Evolutionary conservation across 257 asterid species (phyloP).

Genomic region (Phtheirospermum japonicum): DNA sequence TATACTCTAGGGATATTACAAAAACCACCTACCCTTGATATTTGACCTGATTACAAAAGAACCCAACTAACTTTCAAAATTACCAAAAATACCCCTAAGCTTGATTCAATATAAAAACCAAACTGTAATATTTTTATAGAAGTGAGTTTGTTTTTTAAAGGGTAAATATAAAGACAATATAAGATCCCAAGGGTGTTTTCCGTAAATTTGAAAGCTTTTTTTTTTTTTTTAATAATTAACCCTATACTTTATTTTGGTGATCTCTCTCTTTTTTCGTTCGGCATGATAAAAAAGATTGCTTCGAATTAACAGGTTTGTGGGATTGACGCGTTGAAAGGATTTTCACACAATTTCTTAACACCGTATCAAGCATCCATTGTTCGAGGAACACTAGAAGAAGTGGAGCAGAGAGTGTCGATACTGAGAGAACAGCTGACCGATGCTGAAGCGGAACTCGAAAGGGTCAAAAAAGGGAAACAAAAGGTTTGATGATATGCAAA

Average conservation of each 20-base stretch:
- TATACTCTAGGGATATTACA: too few species aligned
- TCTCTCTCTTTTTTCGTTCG: too few species aligned
- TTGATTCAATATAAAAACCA: too few species aligned
- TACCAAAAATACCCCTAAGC: too few species aligned
- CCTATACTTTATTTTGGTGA: too few species aligned
- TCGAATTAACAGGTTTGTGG: constrained; percentile 63
- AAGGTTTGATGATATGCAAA: constrained; percentile 47
- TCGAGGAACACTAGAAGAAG: constrained; percentile 65
- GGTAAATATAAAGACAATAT: too few species aligned
- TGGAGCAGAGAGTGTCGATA: constrained; percentile 55
- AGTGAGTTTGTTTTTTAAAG: too few species aligned
- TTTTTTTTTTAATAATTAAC: too few species aligned
- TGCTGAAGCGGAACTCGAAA: constrained; percentile 73
- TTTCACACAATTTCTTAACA: constrained; percentile 50
- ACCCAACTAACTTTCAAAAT: too few species aligned
- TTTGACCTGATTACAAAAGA: not conserved
- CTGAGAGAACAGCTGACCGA: constrained; percentile 52
- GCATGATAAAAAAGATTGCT: not conserved
- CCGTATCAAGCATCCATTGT: constrained; percentile 58
- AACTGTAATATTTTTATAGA: too few species aligned
- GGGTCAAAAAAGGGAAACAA: constrained; percentile 61
- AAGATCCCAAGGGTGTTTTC: too few species aligned
- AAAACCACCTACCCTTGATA: not conserved
- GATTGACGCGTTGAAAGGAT: constrained; percentile 66
- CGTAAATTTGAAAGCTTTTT: too few species aligned